A percentile compares a stretch with the other conserved stretches of the same genome.
Evolutionary conservation across 2,329 filamentous ascomycete genomes (phyloP).

Genomic region (Sporothrix variecibatus): DNA sequence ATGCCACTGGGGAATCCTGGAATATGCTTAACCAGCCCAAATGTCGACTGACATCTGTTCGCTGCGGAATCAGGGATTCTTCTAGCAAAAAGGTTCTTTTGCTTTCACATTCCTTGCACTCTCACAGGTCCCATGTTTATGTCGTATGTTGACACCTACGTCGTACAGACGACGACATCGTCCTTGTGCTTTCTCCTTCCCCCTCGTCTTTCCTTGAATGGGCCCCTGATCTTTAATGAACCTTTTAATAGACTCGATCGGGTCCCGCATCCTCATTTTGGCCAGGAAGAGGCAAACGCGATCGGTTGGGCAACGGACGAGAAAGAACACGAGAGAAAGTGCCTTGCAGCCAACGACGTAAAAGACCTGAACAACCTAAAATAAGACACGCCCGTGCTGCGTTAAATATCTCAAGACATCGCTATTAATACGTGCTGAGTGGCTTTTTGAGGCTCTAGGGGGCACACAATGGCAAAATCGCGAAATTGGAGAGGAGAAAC

Average conservation of each 20-base stretch:
- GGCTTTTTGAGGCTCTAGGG: background rate
- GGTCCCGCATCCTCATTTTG: background rate
- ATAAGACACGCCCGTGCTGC: background rate
- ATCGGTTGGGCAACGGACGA: background rate
- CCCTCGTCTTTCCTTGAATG: background rate
- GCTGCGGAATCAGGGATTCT: background rate
- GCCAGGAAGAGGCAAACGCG: background rate
- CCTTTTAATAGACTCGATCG: conserved; percentile 15
- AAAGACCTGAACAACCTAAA: background rate
- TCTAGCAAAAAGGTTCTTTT: background rate
- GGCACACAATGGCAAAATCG: background rate
- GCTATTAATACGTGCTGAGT: background rate
- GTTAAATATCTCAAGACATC: background rate
- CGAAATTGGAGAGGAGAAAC: background rate
- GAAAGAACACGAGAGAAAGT: background rate
- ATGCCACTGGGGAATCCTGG: background rate
- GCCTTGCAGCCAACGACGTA: background rate
- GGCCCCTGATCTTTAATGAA: conserved; percentile 6
- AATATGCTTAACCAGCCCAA: background rate
- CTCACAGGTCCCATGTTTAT: background rate
- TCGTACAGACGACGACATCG: background rate
- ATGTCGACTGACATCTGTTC: background rate
- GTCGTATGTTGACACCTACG: too few species aligned
- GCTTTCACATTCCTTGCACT: background rate
- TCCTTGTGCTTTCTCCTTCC: background rate